Evolutionary conservation across 2,329 filamentous ascomycete genomes (phyloP).

Genomic region (Decorospora gaudefroyi): DNA sequence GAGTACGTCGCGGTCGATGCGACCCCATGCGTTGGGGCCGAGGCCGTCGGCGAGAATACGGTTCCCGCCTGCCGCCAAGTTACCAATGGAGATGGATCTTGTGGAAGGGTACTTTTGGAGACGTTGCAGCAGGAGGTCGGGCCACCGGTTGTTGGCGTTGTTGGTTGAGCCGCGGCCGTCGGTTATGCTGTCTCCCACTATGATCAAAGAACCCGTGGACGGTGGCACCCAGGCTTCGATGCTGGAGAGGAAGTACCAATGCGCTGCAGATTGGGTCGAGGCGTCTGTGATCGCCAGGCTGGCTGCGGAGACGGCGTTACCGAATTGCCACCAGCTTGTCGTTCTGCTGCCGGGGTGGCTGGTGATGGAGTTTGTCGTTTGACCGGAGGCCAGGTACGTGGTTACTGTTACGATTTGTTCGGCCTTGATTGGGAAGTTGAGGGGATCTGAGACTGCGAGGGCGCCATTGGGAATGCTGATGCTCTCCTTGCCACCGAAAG

Average conservation of each 20-base stretch:
- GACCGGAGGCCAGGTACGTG: slow-evolving; percentile 62
- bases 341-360: slow-evolving; percentile 68
- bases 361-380: slow-evolving; percentile 62
- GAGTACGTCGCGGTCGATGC: slow-evolving; percentile 68
- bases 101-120: slow-evolving; percentile 50
- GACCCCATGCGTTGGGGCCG: slow-evolving; percentile 63
- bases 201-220: slow-evolving; percentile 53
- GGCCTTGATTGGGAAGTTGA: slow-evolving; percentile 59
- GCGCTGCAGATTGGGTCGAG: slow-evolving; percentile 46
- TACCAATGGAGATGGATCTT: slow-evolving; percentile 60
- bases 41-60: slow-evolving; percentile 64
- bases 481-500: slow-evolving; percentile 60
- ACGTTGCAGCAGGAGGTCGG: slow-evolving; percentile 50
- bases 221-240: slow-evolving; percentile 60
- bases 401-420: slow-evolving; percentile 62
- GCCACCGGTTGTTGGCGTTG: slow-evolving; percentile 61
- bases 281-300: slow-evolving; percentile 53
- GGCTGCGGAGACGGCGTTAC: slow-evolving; percentile 59
- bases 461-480: slow-evolving; percentile 61
- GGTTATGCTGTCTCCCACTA: slow-evolving; percentile 68
- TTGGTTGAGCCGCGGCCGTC: slow-evolving; percentile 65
- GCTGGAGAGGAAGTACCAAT: slow-evolving; percentile 63
- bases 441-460: slow-evolving; percentile 64
- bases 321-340: slow-evolving; percentile 62
- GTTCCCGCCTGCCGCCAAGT: slow-evolving; percentile 73